Evolutionary conservation across 306 rosid genomes (phyloP).

Genomic region (Prosopis cineraria): DNA sequence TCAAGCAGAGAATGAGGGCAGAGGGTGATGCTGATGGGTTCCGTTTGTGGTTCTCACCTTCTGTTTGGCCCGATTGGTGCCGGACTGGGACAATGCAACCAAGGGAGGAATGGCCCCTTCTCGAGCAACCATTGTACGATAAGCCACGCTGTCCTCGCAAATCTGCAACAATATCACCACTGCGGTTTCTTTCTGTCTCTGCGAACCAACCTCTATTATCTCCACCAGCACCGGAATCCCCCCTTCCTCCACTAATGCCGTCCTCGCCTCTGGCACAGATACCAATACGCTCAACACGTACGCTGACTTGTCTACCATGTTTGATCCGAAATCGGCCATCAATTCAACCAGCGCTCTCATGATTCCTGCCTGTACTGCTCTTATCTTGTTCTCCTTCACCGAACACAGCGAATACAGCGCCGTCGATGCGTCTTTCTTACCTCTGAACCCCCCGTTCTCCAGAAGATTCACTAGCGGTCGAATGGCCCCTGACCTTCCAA

Average conservation of each 20-base stretch:
- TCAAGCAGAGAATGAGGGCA: neutral
- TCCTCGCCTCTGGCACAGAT: slow-evolving; percentile 66
- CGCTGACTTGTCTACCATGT: slow-evolving; percentile 95
- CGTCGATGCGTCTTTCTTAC: slow-evolving; percentile 94
- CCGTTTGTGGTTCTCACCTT: slow-evolving; percentile 53
- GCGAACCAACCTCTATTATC: slow-evolving; percentile 84
- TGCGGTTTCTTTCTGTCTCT: slow-evolving; percentile 87
- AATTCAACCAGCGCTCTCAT: slow-evolving; percentile 84
- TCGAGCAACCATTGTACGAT: slow-evolving; percentile 84
- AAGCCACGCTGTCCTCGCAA: slow-evolving; percentile 65
- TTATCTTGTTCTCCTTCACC: slow-evolving; percentile 78
- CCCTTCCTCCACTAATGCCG: slow-evolving; percentile 82
- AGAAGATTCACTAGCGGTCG: slow-evolving; percentile 76
- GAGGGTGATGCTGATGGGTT: neutral
- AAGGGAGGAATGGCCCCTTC: slow-evolving; percentile 99
- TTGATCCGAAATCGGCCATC: slow-evolving; percentile 89
- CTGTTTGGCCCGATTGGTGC: slow-evolving; percentile 96
- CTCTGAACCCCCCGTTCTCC: slow-evolving; percentile 69
- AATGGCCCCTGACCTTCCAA: slow-evolving; percentile 91
- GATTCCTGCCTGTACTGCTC: slow-evolving; percentile 81
- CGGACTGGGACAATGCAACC: slow-evolving; percentile 85
- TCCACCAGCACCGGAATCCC: slow-evolving; percentile 95
- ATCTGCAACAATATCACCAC: slow-evolving; percentile 72
- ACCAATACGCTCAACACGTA: slow-evolving; percentile 82
- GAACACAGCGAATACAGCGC: slow-evolving; percentile 82